Base-by-base conservation (phyloP, 1,139 yeast genomes). In the Sporopachydermia cereana region DNA sequence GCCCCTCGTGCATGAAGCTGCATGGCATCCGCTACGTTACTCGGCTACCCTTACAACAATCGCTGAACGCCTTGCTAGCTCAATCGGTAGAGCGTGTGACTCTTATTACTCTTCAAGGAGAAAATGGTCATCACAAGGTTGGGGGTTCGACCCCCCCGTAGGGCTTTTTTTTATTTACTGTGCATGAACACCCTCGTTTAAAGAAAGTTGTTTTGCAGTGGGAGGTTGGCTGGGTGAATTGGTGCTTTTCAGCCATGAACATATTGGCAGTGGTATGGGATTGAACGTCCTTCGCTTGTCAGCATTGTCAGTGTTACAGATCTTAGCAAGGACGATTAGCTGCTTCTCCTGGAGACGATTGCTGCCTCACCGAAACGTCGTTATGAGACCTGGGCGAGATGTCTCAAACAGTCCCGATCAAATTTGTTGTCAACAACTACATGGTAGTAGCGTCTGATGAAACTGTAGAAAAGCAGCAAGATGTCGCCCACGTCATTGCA, bases 61-160 rank as follows among this genome's bases (percentile, higher is more conserved):
- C n/a, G n/a, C n/a, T n/a, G n/a, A n/a, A n/a, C n/a, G 30, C 30
- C 30, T 27, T 27, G 30, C 30, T 27, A 27, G 30, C 30, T 27
- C 30, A 27, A 27, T 27, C 30, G 30, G 30, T 27, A 27, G 30
- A 27, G 30, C 30, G 30, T 27, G 30, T 27, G 30, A 27, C 30
- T 27, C 30, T 27, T 27, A 27, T 12, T 27, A 27, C n/a, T n/a
- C n/a, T 27, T 12, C 14, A 12, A 27, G n/a, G 30, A 27, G n/a
- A 12, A 12, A n/a, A 27, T n/a, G n/a, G 30, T 27, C 30, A 27
- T 27, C 30, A 27, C 30, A 27, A 27, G 30, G 30, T 27, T 27
- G 30, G 30, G 30, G 30, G 30, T 27, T 27, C 30, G 30, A 27
- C 30, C 30, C 30, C 30, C 30, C 30, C 14, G n/a, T 27, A 27